Base-by-base conservation (phyloP, 2,329 filamentous ascomycete genomes). In the Epichloe glyceriae region DNA sequence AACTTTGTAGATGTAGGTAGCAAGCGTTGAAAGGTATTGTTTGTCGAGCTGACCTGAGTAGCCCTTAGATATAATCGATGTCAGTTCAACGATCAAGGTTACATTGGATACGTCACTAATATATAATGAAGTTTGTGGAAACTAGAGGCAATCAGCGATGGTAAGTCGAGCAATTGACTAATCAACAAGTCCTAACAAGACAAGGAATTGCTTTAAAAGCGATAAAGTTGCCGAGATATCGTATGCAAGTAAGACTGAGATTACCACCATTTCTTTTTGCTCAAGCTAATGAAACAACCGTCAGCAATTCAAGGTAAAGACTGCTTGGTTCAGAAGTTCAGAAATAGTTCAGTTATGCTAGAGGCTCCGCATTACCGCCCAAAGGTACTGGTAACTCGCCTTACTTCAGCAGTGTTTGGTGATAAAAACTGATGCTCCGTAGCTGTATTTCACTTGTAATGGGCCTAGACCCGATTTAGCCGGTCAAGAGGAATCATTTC, bases 311-410 rank as follows among this genome's bases (percentile, higher is more conserved):
- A 98, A 71, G 93, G 93, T 44, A 85, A 85, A 55, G 89, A 95
- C 62, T 91, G 88, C 56, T 75, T 97, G 0, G 80, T 96, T 6
- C 86, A 94, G 65, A 96, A 97, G 64, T 98, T 98, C 62, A 83
- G 93, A 37, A 98, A 98, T 70, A 95, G 88, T 39, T 91, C 88
- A 0, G 89, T 98, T 33, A 96, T 97, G 88, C 74, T 91, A 1
- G 90, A 97, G 67, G 79, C 82, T 11, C 74, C 80, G 0, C 82
- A 85, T 49, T 95, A 88, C 60, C 83, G 88, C 1, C 93, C 93
- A 0, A 94, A 94, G 75, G 85, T 89, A 65, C 15, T 35, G 26
- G n/a, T 2, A 14, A 8, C n/a, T 17, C 3, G 5, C 20, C 33
- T 22, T 22, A 15, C 15, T 39, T 41, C 17, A 35, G 19, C 11